A percentile compares a stretch with the other conserved stretches of the same genome.
These are phyloP conservation scores for Omphalotus olearius DNA, from an alignment of 1,284 basidiomycete genomes.

Conservation along the genomic window DNA sequence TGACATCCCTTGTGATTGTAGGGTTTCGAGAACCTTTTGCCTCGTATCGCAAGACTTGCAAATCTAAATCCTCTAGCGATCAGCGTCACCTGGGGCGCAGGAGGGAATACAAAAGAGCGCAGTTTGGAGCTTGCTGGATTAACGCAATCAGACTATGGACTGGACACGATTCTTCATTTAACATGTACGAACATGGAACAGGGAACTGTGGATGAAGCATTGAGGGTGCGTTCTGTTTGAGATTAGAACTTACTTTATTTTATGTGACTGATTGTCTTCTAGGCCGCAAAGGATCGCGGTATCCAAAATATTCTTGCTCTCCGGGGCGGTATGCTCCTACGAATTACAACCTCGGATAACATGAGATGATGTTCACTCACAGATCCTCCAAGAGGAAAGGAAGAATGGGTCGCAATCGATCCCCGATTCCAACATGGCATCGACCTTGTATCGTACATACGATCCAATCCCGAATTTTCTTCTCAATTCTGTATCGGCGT, in stretches of 20 bases:
- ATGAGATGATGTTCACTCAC: conserved; percentile 8
- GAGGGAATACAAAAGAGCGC: conserved; percentile 88
- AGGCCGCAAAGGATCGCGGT: conserved; percentile 81
- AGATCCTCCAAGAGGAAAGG: conserved; percentile 92
- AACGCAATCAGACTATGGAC: conserved; percentile 64
- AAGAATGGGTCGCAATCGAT: conserved; percentile 88
- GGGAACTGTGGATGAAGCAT: conserved; percentile 80
- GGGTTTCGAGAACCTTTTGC: conserved; percentile 84
- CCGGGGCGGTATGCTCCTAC: conserved; percentile 65
- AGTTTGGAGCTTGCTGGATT: conserved; percentile 83
- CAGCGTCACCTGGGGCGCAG: conserved; percentile 95
- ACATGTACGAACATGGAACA: conserved; percentile 98
- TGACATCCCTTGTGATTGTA: conserved; percentile 27
- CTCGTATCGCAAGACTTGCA: conserved; percentile 75
- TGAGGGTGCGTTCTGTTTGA: conserved; percentile 53
- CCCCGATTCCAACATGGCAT: conserved; percentile 83
- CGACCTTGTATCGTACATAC: conserved; percentile 91
- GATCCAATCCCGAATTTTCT: conserved; percentile 73
- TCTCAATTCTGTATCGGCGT: conserved; percentile 91
- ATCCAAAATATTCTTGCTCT: conserved; percentile 92
- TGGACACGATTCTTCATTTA: conserved; percentile 89
- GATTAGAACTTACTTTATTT: background rate
- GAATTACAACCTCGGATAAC: background rate
- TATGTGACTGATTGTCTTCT: conserved; percentile 8
- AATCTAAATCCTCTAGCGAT: conserved; percentile 72